Conservation (phyloP, 2,329 filamentous ascomycete species). For the Ilyonectria mors-panacis region DNA sequence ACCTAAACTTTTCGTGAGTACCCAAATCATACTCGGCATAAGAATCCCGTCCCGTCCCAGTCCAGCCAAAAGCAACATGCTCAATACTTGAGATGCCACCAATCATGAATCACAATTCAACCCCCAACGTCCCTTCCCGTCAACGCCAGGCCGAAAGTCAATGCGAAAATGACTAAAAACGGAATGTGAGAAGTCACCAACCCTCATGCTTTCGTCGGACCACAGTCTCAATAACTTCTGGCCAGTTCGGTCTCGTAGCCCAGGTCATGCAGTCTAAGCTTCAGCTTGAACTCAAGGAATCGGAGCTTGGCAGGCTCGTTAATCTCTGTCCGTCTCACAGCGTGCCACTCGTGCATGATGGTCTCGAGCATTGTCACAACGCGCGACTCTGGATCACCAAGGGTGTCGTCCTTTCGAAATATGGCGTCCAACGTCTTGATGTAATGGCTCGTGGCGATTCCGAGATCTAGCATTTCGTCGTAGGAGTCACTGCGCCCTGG, state of each 20-base stretch:
- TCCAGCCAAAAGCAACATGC: background rate
- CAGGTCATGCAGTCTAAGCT: background rate
- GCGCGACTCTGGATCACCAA: background rate
- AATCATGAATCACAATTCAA: background rate
- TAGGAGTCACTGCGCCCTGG: background rate
- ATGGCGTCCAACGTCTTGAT: background rate
- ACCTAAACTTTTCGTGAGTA: background rate
- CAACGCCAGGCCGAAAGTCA: slow-evolving; percentile 4
- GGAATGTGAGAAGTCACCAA: background rate
- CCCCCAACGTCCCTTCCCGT: background rate
- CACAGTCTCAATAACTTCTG: too few species aligned
- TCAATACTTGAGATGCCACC: background rate
- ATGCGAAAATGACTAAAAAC: background rate
- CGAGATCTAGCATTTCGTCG: slow-evolving; percentile 1
- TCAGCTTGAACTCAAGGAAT: slow-evolving; percentile 11
- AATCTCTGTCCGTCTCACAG: background rate
- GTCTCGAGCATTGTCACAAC: background rate
- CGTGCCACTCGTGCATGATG: slow-evolving; percentile 11
- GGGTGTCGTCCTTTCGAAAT: background rate
- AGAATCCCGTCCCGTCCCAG: background rate
- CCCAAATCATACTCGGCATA: background rate
- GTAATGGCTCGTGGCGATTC: background rate
- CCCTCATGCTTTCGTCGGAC: background rate
- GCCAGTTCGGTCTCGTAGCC: background rate
- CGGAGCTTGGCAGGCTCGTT: slow-evolving; percentile 7